Base-by-base conservation (phyloP, 2,329 filamentous ascomycete genomes). In the Aspergillus amoenus region DNA sequence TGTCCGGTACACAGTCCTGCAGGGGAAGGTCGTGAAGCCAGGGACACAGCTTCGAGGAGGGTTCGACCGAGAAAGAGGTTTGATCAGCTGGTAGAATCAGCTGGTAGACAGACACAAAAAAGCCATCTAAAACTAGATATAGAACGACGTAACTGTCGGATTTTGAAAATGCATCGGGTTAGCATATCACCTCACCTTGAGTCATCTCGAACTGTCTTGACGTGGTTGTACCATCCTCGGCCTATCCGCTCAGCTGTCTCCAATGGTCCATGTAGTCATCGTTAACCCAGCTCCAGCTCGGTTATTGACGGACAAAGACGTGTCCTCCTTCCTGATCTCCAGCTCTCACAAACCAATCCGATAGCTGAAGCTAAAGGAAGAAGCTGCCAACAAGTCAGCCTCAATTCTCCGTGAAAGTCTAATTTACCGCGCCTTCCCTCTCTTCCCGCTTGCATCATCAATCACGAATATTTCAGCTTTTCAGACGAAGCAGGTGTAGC, bases 1-100 rank as follows among this genome's bases (percentile, higher is more conserved):
- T 59, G 85, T 99, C 43, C 83, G 86, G 69, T 97, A 89, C 72
- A 97, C 94, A 0, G 83, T 99, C 3, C 73, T 97, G 68, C 89
- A 96, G 78, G 94, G 94, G 22, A 97, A 97, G 79, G 86, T 97
- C 24, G 86, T 97, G 52, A 96, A 97, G 81, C 91, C 93, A 1
- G 88, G 88, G 70, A 82, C 82, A 55, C 93, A 97, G 80, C 74
- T 99, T 62, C 79, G 94, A 59, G 94, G 90, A 24, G 94, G 94
- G 0, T 99, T 97, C 76, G 92, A 99, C 79, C 81, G 94, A 45
- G 82, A 81, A 55, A 91, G 81, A 71, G 90, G 91, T 8, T 55
- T 96, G 66, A 84, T 91, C 71, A 97, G 93, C 78, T 99, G 94
- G 94, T 97, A 71, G 70, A 37, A 84, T 91, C 71, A 97, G 93